A percentile compares a stretch with the other conserved stretches of the same genome.
These are phyloP conservation scores for Nitzschia sp. DNA, from an alignment of 108 stramenopile genomes.

Conservation along the genomic window DNA sequence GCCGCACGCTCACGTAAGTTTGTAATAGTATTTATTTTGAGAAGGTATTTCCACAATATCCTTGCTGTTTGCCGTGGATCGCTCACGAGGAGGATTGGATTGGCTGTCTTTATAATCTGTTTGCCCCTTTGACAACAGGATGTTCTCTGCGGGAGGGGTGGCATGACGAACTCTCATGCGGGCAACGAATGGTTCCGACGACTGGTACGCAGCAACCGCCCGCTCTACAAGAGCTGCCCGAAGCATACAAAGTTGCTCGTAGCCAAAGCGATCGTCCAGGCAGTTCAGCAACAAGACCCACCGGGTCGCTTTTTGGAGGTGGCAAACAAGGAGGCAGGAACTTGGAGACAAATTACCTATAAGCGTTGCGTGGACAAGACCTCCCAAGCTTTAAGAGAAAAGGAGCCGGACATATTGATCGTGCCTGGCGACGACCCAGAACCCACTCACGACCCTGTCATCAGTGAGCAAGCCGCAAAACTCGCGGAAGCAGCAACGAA, in stretches of 20 bases:
- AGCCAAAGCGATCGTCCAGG: conserved; percentile 61
- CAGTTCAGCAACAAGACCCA: conserved; percentile 51
- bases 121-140: no score
- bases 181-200: conserved; percentile 60
- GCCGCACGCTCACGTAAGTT: no score
- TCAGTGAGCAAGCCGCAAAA: neutral
- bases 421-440: neutral
- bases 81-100: no score
- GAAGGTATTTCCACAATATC: no score
- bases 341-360: conserved; percentile 56
- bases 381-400: conserved; percentile 72
- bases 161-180: conserved; percentile 50
- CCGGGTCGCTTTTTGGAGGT: conserved; percentile 65
- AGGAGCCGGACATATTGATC: conserved; percentile 29
- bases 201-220: conserved; percentile 46
- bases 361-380: conserved; percentile 69
- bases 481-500: conserved; percentile 6
- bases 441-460: neutral
- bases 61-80: no score
- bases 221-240: conserved; percentile 45
- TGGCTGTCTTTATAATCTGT: no score
- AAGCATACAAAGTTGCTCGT: conserved; percentile 66
- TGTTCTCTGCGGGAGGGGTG: conserved; percentile 66
- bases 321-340: conserved; percentile 26
- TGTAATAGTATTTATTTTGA: no score